These are phyloP conservation scores for Dipodascopsis uninucleata DNA, from an alignment of 805 yeast genomes.

Conservation along the genomic window DNA sequence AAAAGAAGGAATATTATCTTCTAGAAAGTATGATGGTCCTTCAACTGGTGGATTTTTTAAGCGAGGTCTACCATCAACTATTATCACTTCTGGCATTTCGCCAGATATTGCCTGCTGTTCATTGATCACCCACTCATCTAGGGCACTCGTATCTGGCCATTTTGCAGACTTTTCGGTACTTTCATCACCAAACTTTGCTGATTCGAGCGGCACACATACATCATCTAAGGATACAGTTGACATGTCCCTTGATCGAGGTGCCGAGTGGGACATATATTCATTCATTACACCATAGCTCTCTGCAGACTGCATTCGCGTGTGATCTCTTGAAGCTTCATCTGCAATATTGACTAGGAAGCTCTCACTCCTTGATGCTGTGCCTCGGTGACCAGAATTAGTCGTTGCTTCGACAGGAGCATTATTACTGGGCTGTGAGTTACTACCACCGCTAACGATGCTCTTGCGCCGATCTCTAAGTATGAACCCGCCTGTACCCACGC, in stretches of 20 bases:
- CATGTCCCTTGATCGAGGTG: conserved; percentile 12
- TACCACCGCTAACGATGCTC: too few relatives aligned
- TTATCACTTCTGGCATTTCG: conserved; percentile 47
- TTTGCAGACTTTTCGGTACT: conserved; percentile 35
- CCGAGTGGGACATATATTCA: conserved; percentile 5
- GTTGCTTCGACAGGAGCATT: too few relatives aligned
- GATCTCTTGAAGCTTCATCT: too few relatives aligned
- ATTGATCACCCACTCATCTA: conserved; percentile 72
- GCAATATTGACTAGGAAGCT: too few relatives aligned
- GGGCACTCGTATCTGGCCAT: conserved; percentile 85
- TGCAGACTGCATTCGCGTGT: too few relatives aligned
- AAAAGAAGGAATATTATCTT: conserved; percentile 20
- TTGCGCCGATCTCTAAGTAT: too few relatives aligned
- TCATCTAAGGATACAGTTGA: conserved; percentile 70
- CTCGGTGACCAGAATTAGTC: too few relatives aligned
- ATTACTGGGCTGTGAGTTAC: too few relatives aligned
- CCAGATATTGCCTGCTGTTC: conserved; percentile 50
- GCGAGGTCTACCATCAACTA: conserved; percentile 59
- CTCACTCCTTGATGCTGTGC: too few relatives aligned
- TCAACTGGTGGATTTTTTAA: conserved; percentile 46
- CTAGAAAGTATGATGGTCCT: conserved; percentile 17
- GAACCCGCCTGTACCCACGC: too few relatives aligned
- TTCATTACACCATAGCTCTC: conserved; percentile 1
- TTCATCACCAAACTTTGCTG: conserved; percentile 32
- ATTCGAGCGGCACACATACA: conserved; percentile 82